Base-by-base conservation (phyloP, 1,284 basidiomycete genomes). In the Fistulinella cinereoalba region DNA sequence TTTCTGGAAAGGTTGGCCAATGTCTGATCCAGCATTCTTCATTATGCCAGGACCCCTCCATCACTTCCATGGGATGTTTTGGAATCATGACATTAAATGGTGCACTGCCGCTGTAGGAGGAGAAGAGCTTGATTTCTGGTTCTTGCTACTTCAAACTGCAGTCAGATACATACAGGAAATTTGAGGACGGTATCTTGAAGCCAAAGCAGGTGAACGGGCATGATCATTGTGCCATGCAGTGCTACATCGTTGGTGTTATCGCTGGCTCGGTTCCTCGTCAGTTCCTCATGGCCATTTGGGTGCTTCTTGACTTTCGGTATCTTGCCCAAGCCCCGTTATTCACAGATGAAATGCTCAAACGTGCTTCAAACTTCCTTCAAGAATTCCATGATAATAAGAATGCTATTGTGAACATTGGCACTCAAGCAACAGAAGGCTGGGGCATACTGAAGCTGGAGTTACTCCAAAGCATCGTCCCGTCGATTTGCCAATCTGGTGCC, bases 401-500 rank as follows among this genome's bases (percentile, higher is more conserved):
- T 5, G 23, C 46, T 6, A 28, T 48, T 11, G 11, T 34, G 11
- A 19, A 19, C 8, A 16, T 28, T 6, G 28, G 36, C 23, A 19
- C 21, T 10, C 37, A 11, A n/a, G n/a, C n/a, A 9, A 31, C 5
- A 4, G 18, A 36, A 2, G 16, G 37, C 15, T 48, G 22, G 27
- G 16, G 28, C 1, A 48, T 48, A 4, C 46, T 29, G 2, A 48
- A 48, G 18, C 27, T 48, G 4, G 29, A 48, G 18, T 36, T 48
- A 18, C 28, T 46, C 1, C 37, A 37, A 25, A 23, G 22, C n/a
- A 15, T 37, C 5, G 23, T 25, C 2, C 15, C 37, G 6, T 15
- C 5, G n/a, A 25, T 25, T 18, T 9, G 9, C 15, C 13, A 16
- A 1, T 25, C 23, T 3, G 23, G 23, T 9, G 5, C 37, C 10